A percentile compares a stretch with the other conserved stretches of the same genome.
These are phyloP conservation scores for Tremellales sp. DNA, from an alignment of 1,284 basidiomycete species.

Conservation along the genomic window DNA sequence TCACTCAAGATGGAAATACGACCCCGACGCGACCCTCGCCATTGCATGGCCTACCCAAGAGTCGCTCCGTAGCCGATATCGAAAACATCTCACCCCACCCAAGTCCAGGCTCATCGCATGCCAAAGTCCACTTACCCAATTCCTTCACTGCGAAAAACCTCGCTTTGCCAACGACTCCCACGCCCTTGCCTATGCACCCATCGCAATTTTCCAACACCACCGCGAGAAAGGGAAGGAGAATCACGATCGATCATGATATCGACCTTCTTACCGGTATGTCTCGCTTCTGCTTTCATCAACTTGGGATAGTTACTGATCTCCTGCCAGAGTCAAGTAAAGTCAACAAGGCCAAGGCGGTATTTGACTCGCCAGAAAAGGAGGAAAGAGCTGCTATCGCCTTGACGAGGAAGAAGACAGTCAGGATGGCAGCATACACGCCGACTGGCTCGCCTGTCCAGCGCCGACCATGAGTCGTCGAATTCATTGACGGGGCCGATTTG, in stretches of 20 bases:
- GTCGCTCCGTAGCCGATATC: slow-evolving; percentile 17
- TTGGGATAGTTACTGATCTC: not conserved
- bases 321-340: slow-evolving; percentile 34
- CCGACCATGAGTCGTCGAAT: too few relatives aligned
- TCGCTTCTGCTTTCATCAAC: not conserved
- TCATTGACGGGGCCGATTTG: too few relatives aligned
- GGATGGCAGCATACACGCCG: not conserved
- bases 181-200: slow-evolving; percentile 42
- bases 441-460: not conserved
- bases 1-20: slow-evolving; percentile 23
- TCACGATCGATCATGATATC: slow-evolving; percentile 48
- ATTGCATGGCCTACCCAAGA: slow-evolving; percentile 14
- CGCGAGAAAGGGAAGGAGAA: slow-evolving; percentile 31
- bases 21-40: slow-evolving; percentile 7
- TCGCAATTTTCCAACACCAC: slow-evolving; percentile 30
- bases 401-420: slow-evolving; percentile 7
- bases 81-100: slow-evolving; percentile 6
- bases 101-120: not conserved
- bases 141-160: slow-evolving; percentile 38
- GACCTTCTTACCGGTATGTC: slow-evolving; percentile 38
- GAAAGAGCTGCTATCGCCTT: slow-evolving; percentile 2
- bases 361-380: slow-evolving; percentile 16
- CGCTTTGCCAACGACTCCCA: slow-evolving; percentile 27
- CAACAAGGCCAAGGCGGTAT: slow-evolving; percentile 22
- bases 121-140: slow-evolving; percentile 20